These are phyloP conservation scores for Amniculicola lignicola DNA, from an alignment of 495 filamentous ascomycete genomes.

Conservation along the genomic window DNA sequence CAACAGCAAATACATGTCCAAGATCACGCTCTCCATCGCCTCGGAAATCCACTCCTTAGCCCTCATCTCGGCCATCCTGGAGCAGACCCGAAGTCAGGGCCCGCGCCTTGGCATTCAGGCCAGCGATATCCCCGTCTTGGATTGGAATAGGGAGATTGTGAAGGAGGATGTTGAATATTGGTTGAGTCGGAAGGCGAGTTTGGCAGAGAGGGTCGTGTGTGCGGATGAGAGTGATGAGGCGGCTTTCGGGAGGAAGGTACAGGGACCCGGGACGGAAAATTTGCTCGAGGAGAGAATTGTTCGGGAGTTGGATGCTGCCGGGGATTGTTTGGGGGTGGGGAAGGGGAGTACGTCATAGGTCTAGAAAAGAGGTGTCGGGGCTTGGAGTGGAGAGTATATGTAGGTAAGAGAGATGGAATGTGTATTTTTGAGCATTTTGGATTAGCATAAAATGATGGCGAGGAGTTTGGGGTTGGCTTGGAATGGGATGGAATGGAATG, in stretches of 20 bases:
- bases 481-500: no score
- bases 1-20: constrained; percentile 48
- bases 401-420: no score
- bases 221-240: constrained; percentile 66
- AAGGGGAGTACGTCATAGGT: no score
- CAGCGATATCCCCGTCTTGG: constrained; percentile 60
- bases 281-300: constrained; percentile 71
- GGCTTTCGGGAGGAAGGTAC: constrained; percentile 52
- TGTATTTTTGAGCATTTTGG: no score
- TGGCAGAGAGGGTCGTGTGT: constrained; percentile 70
- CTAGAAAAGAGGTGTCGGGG: no score
- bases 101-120: constrained; percentile 56
- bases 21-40: constrained; percentile 66
- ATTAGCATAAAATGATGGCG: no score
- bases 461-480: no score
- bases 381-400: no score
- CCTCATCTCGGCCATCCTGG: constrained; percentile 65
- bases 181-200: constrained; percentile 56
- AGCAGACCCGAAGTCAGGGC: constrained; percentile 57
- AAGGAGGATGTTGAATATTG: constrained; percentile 78
- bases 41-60: constrained; percentile 75
- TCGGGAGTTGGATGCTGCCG: constrained; percentile 56
- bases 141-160: constrained; percentile 66
- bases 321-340: constrained; percentile 44
- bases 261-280: constrained; percentile 42